These are phyloP conservation scores for Viola odorata DNA, from an alignment of 345 rosid species.

Conservation along the genomic window DNA sequence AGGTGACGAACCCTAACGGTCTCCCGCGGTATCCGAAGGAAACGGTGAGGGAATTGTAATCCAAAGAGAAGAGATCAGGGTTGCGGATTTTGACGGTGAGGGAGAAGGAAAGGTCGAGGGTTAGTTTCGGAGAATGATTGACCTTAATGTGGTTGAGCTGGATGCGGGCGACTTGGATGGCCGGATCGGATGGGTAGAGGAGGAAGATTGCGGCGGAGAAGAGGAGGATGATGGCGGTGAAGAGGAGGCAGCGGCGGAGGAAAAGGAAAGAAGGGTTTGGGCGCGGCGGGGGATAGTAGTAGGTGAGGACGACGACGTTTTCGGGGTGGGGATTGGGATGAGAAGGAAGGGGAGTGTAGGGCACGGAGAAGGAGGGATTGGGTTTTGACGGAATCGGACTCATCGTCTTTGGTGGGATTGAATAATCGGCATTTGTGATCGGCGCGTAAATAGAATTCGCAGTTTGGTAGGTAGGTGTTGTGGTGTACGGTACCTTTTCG, in stretches of 20 bases:
- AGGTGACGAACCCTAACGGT: slow-evolving; percentile 58
- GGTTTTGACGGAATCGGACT: background rate
- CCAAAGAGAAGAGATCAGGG: slow-evolving; percentile 58
- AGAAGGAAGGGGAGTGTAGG: slow-evolving; percentile 41
- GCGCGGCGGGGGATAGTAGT: slow-evolving; percentile 22
- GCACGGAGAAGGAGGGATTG: slow-evolving; percentile 6
- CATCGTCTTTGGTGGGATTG: background rate
- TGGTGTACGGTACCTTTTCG: too few species aligned
- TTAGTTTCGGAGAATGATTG: slow-evolving; percentile 34
- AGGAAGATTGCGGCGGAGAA: slow-evolving; percentile 44
- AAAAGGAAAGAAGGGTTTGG: slow-evolving; percentile 4
- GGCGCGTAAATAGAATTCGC: too few species aligned
- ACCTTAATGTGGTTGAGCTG: slow-evolving; percentile 51
- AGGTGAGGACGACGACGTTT: slow-evolving; percentile 51
- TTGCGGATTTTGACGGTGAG: slow-evolving; percentile 57
- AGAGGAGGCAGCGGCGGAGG: slow-evolving; percentile 42
- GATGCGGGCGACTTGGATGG: slow-evolving; percentile 45
- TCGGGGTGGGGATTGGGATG: slow-evolving; percentile 20
- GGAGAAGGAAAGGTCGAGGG: slow-evolving; percentile 65
- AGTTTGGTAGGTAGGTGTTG: too few species aligned
- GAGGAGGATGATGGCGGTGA: slow-evolving; percentile 42
- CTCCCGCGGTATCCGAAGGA: slow-evolving; percentile 76
- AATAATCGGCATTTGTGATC: too few species aligned
- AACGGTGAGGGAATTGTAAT: slow-evolving; percentile 50
- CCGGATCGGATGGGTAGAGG: slow-evolving; percentile 70